Conservation (phyloP, 2,329 filamentous ascomycete genomes). For the Colletotrichum scovillei region DNA sequence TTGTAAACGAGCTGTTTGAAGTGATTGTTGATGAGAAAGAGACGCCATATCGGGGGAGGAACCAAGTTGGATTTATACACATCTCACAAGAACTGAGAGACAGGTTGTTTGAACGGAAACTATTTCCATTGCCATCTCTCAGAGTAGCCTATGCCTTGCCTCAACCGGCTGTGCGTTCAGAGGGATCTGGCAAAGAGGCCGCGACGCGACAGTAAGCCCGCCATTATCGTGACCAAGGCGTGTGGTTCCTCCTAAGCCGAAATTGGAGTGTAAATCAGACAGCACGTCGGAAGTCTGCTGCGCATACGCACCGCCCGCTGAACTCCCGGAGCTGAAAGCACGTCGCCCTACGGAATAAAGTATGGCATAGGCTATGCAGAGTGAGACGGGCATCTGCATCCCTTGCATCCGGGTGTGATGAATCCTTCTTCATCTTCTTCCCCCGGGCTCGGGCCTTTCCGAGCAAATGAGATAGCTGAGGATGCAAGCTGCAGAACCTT, state of each 20-base stretch:
- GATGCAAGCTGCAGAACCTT: background rate
- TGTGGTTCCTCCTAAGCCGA: background rate
- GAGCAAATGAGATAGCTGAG: background rate
- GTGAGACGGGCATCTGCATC: background rate
- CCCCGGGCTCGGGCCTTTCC: background rate
- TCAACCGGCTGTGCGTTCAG: background rate
- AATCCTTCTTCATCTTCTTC: background rate
- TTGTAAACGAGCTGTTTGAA: constrained; percentile 1
- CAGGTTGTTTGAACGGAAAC: background rate
- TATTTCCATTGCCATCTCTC: background rate
- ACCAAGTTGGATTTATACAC: constrained; percentile 16
- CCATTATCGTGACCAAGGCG: constrained; percentile 2
- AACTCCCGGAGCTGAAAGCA: background rate
- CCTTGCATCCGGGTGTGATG: background rate
- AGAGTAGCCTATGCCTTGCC: background rate
- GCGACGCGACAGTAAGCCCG: background rate
- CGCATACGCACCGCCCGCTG: background rate
- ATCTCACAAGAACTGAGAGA: background rate
- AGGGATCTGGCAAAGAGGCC: background rate
- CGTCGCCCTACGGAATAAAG: background rate
- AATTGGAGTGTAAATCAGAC: background rate
- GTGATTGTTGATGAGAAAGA: constrained; percentile 12
- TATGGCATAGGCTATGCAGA: background rate
- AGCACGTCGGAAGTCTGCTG: background rate
- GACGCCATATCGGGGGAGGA: background rate